phyloP scores from a whole-genome alignment of 2,329 filamentous ascomycete genomes.

The Monosporascus sp. region DNA sequence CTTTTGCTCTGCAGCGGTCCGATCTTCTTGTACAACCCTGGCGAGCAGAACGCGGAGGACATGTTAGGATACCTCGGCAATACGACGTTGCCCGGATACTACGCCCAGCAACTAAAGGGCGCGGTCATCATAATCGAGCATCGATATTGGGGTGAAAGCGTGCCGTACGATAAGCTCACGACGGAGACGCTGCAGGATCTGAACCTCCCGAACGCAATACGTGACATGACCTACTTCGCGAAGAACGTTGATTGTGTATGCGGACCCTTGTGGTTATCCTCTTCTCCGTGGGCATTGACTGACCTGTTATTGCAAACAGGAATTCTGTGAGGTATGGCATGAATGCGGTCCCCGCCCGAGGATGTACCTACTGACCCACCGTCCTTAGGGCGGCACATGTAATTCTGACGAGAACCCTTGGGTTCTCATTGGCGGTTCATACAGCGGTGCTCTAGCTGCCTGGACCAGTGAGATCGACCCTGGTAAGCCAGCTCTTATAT shows the following conservation, averaged over 20 bases:
- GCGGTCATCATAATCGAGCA: conserved; percentile 17
- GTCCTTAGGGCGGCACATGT: conserved; percentile 18
- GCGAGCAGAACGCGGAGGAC: conserved; percentile 10
- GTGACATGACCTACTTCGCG: conserved; percentile 25
- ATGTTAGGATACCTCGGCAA: conserved; percentile 10
- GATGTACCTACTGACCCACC: no score
- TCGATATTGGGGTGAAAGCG: conserved; percentile 16
- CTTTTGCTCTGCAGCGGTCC: conserved; percentile 4
- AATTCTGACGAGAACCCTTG: conserved; percentile 43
- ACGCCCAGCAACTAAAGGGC: conserved; percentile 12
- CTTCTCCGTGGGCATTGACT: no score
- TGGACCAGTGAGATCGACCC: conserved; percentile 42
- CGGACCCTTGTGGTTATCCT: no score
- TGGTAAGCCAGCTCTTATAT: conserved; percentile 26
- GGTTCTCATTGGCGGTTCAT: conserved; percentile 48
- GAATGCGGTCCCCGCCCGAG: no score
- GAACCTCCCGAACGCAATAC: conserved; percentile 22
- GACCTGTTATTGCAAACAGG: no score
- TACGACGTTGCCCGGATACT: conserved; percentile 11
- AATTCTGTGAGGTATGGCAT: conserved; percentile 30
- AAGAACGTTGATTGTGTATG: conserved; percentile 29
- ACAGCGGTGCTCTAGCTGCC: conserved; percentile 44
- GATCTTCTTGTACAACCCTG: conserved; percentile 16
- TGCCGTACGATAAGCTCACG: conserved; percentile 13
- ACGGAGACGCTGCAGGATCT: conserved; percentile 19